Evolutionary conservation across 345 rosid species (phyloP).

Genomic region (Syzygium aqueum): DNA sequence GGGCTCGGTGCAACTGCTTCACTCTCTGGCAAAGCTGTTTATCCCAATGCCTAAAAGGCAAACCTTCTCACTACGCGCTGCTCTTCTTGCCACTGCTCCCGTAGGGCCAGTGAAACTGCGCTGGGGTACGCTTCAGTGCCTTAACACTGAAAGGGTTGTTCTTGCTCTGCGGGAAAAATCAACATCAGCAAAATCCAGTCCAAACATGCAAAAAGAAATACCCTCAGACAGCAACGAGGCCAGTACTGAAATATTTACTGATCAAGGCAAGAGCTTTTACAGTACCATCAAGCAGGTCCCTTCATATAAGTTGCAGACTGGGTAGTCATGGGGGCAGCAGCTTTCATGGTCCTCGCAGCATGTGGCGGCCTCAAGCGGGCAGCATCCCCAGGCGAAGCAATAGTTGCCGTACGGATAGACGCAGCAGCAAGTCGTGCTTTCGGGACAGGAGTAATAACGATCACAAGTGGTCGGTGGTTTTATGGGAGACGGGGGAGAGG

Average conservation of each 20-base stretch:
- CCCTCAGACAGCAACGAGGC: neutral
- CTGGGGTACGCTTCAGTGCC: conserved; percentile 66
- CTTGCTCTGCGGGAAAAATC: conserved; percentile 54
- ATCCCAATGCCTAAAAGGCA: neutral
- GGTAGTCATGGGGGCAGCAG: conserved; percentile 84
- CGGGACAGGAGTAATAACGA: conserved; percentile 47
- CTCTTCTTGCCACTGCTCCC: conserved; percentile 20
- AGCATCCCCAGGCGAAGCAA: conserved; percentile 93
- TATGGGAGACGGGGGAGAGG: conserved; percentile 87
- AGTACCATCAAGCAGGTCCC: conserved; percentile 68
- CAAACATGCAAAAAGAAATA: neutral
- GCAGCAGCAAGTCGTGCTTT: conserved; percentile 84
- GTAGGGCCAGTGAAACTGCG: conserved; percentile 54
- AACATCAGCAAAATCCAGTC: neutral
- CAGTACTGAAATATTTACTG: neutral
- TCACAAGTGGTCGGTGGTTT: conserved; percentile 70
- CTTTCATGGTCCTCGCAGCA: conserved; percentile 77
- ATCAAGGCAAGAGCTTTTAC: neutral
- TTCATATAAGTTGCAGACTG: conserved; percentile 45
- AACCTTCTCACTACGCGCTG: conserved; percentile 25
- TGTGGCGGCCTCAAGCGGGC: conserved; percentile 79
- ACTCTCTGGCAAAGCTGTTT: neutral
- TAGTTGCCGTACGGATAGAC: conserved; percentile 34
- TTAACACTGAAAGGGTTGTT: conserved; percentile 61
- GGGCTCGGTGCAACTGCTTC: neutral